phyloP scores from a whole-genome alignment of 345 rosid genomes.

The Salix suchowensis region DNA sequence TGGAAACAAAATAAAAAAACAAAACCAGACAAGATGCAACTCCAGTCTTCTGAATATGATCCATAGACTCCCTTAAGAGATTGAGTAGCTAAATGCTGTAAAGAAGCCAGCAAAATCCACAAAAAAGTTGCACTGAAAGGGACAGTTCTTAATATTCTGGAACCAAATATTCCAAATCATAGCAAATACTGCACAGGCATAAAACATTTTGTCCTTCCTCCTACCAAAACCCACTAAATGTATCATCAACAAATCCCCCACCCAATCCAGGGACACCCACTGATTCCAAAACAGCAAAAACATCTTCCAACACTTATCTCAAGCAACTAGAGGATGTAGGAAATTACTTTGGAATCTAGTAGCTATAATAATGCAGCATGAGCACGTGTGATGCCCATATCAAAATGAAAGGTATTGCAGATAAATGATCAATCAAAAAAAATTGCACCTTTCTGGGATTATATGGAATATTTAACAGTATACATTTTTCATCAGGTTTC shows the following conservation, averaged over 20 bases:
- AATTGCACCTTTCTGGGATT: neutral
- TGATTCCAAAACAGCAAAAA: neutral
- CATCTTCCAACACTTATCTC: neutral
- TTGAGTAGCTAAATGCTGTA: neutral
- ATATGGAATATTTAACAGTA: neutral
- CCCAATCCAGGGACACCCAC: neutral
- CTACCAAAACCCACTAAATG: neutral
- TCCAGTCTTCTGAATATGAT: neutral
- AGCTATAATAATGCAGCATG: neutral
- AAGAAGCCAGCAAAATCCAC: neutral
- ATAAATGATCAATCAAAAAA: neutral
- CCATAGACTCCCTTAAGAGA: neutral
- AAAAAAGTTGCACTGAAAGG: neutral
- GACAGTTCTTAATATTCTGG: neutral
- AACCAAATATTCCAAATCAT: neutral
- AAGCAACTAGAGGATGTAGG: neutral
- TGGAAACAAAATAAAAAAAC: neutral
- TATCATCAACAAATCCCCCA: neutral
- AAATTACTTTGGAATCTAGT: neutral
- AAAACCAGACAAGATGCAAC: neutral
- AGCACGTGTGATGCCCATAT: neutral
- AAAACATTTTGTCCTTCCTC: neutral
- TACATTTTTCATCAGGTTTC: neutral
- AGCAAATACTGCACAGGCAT: neutral
- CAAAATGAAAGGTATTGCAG: neutral